Percentiles rank a stretch among this genome's conserved stretches.
phyloP scores from a whole-genome alignment of 768 basidiomycete species.

The Pisolithus marmoratus region DNA sequence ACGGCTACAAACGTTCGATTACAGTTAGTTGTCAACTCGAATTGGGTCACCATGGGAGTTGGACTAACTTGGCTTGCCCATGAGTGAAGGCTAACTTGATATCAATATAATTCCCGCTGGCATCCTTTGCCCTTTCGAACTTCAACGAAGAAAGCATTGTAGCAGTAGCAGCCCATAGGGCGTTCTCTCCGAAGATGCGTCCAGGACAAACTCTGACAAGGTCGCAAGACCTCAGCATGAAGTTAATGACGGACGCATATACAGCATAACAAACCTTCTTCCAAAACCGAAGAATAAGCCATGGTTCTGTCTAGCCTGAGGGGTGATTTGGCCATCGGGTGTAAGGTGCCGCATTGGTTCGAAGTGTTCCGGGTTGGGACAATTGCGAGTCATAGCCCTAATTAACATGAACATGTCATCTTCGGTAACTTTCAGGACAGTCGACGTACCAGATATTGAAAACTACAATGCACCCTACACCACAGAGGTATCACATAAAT shows the following conservation, averaged over 20 bases:
- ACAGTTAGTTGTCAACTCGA: background rate
- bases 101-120: background rate
- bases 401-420: background rate
- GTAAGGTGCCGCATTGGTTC: background rate
- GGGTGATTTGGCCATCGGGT: background rate
- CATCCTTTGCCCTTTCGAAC: slow-evolving; percentile 4
- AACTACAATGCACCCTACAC: background rate
- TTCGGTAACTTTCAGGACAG: too few relatives aligned
- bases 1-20: background rate
- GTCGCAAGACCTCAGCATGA: background rate
- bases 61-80: background rate
- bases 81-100: background rate
- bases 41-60: background rate
- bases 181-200: background rate
- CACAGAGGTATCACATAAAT: background rate
- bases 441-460: background rate
- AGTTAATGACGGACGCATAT: background rate
- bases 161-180: background rate
- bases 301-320: background rate
- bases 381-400: background rate
- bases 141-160: background rate
- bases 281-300: background rate
- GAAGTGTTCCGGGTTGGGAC: background rate
- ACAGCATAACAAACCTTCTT: background rate
- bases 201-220: background rate